Percentiles rank a stretch among this genome's conserved stretches.
Evolutionary conservation across 345 rosid species (phyloP).

Genomic region (Syzygium grande): DNA sequence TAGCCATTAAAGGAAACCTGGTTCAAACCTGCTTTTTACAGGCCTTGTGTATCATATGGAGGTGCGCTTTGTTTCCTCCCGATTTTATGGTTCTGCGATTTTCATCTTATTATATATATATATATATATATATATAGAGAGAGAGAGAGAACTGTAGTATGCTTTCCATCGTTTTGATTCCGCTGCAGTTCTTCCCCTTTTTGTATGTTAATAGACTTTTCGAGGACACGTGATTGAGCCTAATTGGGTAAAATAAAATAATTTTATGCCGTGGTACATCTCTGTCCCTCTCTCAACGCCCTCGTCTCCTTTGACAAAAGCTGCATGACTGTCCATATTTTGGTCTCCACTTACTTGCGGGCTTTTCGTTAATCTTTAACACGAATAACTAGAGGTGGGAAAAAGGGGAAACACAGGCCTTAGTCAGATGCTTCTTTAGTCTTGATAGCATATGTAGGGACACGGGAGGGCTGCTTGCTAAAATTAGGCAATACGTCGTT

Average conservation of each 20-base stretch:
- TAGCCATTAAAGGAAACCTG: neutral
- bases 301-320: neutral
- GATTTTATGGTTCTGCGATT: neutral
- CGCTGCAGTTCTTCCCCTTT: neutral
- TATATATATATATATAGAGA: too few relatives aligned
- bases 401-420: neutral
- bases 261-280: neutral
- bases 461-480: neutral
- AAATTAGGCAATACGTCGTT: neutral
- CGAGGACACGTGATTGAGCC: neutral
- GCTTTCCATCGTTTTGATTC: neutral
- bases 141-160: neutral
- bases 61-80: neutral
- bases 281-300: neutral
- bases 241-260: neutral
- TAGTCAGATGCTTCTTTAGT: neutral
- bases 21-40: neutral
- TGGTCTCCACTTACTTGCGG: neutral
- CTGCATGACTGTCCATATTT: fast-evolving
- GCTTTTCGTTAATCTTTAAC: neutral
- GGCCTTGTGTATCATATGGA: neutral
- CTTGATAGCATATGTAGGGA: neutral
- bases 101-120: neutral
- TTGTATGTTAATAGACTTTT: neutral
- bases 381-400: neutral